Evolutionary conservation across 306 rosid genomes (phyloP).

Genomic region (Ochetophila trinervis): DNA sequence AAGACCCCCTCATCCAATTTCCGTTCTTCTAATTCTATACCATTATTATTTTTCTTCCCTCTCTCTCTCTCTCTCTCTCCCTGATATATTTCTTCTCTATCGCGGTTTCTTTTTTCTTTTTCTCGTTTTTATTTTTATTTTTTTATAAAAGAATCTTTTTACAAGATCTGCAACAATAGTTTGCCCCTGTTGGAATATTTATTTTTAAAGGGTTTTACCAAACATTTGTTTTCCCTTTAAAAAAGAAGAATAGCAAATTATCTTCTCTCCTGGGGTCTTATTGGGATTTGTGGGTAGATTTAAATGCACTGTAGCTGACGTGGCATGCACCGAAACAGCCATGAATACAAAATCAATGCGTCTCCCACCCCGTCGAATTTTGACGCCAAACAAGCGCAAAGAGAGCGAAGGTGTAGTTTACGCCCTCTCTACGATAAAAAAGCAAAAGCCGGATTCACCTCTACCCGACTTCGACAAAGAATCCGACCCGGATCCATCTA

Average conservation of each 20-base stretch:
- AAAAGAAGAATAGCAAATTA: too few species aligned
- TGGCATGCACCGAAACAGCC: conserved; percentile 56
- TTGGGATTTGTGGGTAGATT: conserved; percentile 8
- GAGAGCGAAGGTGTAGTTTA: conserved; percentile 49
- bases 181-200: background rate
- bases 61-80: background rate
- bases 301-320: conserved; percentile 46
- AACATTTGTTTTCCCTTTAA: too few species aligned
- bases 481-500: conserved; percentile 18
- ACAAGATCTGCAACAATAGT: background rate
- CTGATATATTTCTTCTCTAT: background rate
- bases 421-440: conserved; percentile 39
- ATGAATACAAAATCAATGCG: conserved; percentile 99
- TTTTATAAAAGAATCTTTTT: background rate
- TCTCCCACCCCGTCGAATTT: conserved; percentile 82
- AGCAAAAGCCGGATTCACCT: conserved; percentile 33
- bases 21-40: conserved; percentile 6
- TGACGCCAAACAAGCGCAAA: conserved; percentile 66
- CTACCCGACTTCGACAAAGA: conserved; percentile 5
- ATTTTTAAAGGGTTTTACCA: too few species aligned
- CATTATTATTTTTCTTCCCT: background rate
- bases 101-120: background rate
- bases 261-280: background rate
- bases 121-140: background rate
- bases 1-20: background rate